These are phyloP conservation scores for Aureobasidium vineae DNA, from an alignment of 2,329 filamentous ascomycete genomes.

Conservation along the genomic window DNA sequence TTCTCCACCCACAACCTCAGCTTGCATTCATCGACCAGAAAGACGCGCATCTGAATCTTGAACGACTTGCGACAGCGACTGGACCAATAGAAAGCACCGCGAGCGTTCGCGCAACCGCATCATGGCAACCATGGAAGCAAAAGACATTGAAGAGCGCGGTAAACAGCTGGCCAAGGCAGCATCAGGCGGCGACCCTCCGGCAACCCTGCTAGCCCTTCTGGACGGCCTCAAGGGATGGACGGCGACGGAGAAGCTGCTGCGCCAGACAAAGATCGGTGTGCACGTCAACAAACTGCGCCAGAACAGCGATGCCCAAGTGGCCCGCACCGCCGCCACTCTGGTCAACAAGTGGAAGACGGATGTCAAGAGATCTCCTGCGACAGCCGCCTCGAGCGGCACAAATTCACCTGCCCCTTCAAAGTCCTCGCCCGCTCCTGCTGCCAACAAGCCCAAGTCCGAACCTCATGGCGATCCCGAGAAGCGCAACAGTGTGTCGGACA, in stretches of 20 bases:
- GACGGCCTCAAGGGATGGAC: slow-evolving; percentile 75
- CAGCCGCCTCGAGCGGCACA: slow-evolving; percentile 42
- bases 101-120: not conserved
- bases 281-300: slow-evolving; percentile 81
- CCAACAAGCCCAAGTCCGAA: slow-evolving; percentile 51
- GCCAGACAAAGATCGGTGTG: slow-evolving; percentile 88
- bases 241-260: slow-evolving; percentile 84
- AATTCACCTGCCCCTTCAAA: slow-evolving; percentile 41
- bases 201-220: slow-evolving; percentile 71
- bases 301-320: slow-evolving; percentile 72
- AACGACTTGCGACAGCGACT: not conserved
- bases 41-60: not conserved
- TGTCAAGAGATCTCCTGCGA: slow-evolving; percentile 56
- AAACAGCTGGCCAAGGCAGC: slow-evolving; percentile 79
- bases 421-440: slow-evolving; percentile 40
- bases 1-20: not conserved
- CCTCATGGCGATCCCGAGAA: slow-evolving; percentile 65
- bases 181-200: slow-evolving; percentile 68
- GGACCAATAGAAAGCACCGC: not conserved
- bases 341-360: slow-evolving; percentile 84
- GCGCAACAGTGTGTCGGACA: slow-evolving; percentile 78
- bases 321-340: slow-evolving; percentile 72
- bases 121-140: slow-evolving; percentile 64
- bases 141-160: slow-evolving; percentile 74
- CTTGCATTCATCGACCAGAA: not conserved